Evolutionary conservation across 192 early-diverging fungal genomes (phyloP).

Genomic region (Podochytrium sp.): DNA sequence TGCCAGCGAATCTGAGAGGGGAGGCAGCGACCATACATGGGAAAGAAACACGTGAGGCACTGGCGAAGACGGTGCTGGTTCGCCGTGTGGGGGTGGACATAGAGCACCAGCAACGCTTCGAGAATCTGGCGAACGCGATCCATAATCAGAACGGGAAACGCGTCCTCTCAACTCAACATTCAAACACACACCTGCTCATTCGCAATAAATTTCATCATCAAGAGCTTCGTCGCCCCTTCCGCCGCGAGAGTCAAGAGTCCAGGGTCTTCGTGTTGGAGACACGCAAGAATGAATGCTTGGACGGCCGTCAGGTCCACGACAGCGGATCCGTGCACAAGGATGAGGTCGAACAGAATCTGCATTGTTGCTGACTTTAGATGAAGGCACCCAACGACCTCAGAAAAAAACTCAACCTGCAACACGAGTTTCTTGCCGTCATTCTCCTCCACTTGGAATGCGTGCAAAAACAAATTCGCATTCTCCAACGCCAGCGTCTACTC

Average conservation of each 20-base stretch:
- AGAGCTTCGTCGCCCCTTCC: slow-evolving; percentile 79
- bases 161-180: slow-evolving; percentile 49
- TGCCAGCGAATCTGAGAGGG: not conserved
- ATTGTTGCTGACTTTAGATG: not conserved
- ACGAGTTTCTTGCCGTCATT: slow-evolving; percentile 68
- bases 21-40: slow-evolving; percentile 72
- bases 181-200: slow-evolving; percentile 42
- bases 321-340: slow-evolving; percentile 59
- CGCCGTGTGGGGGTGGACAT: slow-evolving; percentile 76
- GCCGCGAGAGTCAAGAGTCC: slow-evolving; percentile 71
- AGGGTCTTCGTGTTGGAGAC: slow-evolving; percentile 59
- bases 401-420: slow-evolving; percentile 64
- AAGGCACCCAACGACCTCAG: no score
- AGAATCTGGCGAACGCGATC: slow-evolving; percentile 54
- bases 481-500: slow-evolving; percentile 65
- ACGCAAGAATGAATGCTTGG: slow-evolving; percentile 33
- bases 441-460: slow-evolving; percentile 61
- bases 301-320: slow-evolving; percentile 31
- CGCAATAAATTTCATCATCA: slow-evolving; percentile 56
- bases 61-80: slow-evolving; percentile 74
- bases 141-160: not conserved
- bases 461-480: slow-evolving; percentile 74
- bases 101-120: slow-evolving; percentile 76
- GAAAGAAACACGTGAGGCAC: slow-evolving; percentile 90
- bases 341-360: slow-evolving; percentile 69